Base-by-base conservation (phyloP, 192 early-diverging fungal genomes). In the Linnemannia hyalina region DNA sequence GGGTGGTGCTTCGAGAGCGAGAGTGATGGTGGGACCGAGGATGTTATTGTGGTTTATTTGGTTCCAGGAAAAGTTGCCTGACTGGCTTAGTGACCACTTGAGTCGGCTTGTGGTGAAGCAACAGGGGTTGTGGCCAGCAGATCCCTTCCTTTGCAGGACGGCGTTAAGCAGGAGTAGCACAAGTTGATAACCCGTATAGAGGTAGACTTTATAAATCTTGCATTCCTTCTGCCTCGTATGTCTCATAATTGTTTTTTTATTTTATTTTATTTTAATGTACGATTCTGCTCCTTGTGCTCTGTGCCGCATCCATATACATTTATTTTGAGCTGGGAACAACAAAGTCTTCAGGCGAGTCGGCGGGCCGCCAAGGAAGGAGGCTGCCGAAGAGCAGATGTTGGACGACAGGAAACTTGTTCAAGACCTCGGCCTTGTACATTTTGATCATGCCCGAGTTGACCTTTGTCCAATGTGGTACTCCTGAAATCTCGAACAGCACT, bases 371-470 rank as follows among this genome's bases (percentile, higher is more conserved):
- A 46, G 93, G 90, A 38, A 98, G 74, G 29, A 98, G 81, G 22
- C 90, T 88, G 22, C 98, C 98, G 92, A 99, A 99, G 73, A 95
- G 89, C 86, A 98, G 95, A 79, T 99, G 98, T 89, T 99, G 98
- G 89, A 99, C 97, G 29, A 99, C 97, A 4, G 98, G 98, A 49
- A 98, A 92, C 87, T 99, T 99, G 42, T 93, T 93, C 23, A 97
- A 85, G 3, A 96, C 98, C 75, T 99, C 97, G 0, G 95, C 97
- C 26, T 92, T 85, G 92, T 96, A 99, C 97, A 99, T 98, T 85
- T 98, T 99, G 63, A 95, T 80, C 94, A 99, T 94, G 16, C 97
- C 98, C 22, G 91, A 77, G 74, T 98, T 96, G 35, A 99, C 95
- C 90, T 99, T 99, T 42, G 90, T 88, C 97, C 97, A 99, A 23